Evolutionary conservation across 257 asterid genomes (phyloP), one percentile per base, ranked within the genome.

Genomic region (Pogostemon cablin): DNA sequence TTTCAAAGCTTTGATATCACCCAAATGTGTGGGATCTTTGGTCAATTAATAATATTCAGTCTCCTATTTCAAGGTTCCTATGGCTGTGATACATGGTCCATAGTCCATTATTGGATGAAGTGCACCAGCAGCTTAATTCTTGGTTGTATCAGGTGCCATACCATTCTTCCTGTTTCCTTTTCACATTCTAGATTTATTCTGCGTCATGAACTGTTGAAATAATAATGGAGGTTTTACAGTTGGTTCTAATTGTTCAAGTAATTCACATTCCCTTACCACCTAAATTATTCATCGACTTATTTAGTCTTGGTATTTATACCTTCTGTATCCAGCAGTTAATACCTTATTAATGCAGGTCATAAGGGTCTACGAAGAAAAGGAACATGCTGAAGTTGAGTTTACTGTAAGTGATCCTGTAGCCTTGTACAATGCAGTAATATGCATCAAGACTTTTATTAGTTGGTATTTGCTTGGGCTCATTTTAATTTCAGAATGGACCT

Each of bases 331-430:
- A 50, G 78, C 61, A 68, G 68, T 77, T 76, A 72, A 74, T 56
- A 37, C 69, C 59, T 59, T 57, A 67, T 62, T 57, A 66, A 9
- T 80, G 80, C 80, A 85, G 89, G 82, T 82, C 72, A 85, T 87
- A 40, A 78, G 90, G 81, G 87, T 85, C 69, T 82, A 78, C 83
- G 82, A 85, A 76, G 87, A 73, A 56, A 80, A 76, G 80, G 90
- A 85, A 64, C 80, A 85, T 77, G 84, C 83, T 67, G 90, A 78
- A 20, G 25, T 20, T 20, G 25, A 20, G 25, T 20, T 20, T 20
- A 20, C 25, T 20, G 25, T 20, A 20, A 77, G 85, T 73, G 75
- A 50, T 9, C 67, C 69, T 48, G 4, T 62, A 55, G 49, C 73
- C 56, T 47, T 50, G 62, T 15, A 50, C 37, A 53, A 53, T 54